Conservation (phyloP, 164 flowering plant species). For the Dillenia turbinata region DNA sequence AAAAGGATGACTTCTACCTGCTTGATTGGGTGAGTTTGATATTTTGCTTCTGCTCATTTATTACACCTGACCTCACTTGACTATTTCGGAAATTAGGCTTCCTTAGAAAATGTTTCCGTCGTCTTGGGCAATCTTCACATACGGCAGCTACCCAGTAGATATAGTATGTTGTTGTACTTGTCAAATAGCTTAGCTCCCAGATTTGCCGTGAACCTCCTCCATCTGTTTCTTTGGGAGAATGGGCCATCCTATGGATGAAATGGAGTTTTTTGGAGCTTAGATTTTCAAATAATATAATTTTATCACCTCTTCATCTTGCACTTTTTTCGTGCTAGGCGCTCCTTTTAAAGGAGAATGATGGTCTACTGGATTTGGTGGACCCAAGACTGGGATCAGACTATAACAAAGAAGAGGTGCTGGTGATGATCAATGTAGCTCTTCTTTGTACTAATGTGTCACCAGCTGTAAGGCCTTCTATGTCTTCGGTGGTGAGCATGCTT, state of each 20-base stretch:
- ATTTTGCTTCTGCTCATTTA: neutral
- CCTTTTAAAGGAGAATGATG: conserved; percentile 27
- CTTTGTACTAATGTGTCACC: conserved; percentile 37
- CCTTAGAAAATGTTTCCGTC: too few relatives aligned
- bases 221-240: too few relatives aligned
- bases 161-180: too few relatives aligned
- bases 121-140: too few relatives aligned
- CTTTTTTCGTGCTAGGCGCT: conserved; percentile 17
- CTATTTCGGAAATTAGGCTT: neutral
- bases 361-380: conserved; percentile 41
- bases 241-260: too few relatives aligned
- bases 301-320: neutral
- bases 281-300: neutral
- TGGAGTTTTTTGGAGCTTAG: too few relatives aligned
- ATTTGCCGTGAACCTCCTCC: too few relatives aligned
- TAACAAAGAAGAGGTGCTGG: conserved; percentile 27
- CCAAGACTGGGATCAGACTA: conserved; percentile 31
- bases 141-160: too few relatives aligned
- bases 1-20: conserved; percentile 43
- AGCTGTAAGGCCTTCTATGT: conserved; percentile 47
- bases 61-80: neutral
- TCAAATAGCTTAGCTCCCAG: too few relatives aligned
- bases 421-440: conserved; percentile 39
- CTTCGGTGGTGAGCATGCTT: conserved; percentile 55
- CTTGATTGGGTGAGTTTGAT: conserved; percentile 49